Evolutionary conservation across 2,329 filamentous ascomycete genomes (phyloP).

Genomic region (Curvularia lunata): DNA sequence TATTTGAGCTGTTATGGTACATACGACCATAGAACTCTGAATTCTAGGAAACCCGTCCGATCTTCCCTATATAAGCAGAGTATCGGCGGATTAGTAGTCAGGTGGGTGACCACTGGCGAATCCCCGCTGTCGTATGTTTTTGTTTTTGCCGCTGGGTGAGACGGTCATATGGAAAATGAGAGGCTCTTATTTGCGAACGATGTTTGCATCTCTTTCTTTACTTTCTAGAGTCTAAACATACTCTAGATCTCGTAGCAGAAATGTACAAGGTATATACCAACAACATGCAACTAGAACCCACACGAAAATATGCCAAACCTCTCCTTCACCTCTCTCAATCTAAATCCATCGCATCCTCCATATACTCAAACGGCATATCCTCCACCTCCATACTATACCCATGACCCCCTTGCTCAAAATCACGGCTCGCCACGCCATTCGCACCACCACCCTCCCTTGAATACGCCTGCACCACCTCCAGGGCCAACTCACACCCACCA

Average conservation of each 20-base stretch:
- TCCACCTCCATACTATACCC: conserved; percentile 25
- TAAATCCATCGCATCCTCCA: conserved; percentile 48
- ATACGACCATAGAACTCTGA: too few species aligned
- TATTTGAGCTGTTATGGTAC: too few species aligned
- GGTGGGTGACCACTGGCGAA: too few species aligned
- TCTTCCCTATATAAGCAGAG: too few species aligned
- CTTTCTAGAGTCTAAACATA: background rate
- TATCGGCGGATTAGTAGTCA: too few species aligned
- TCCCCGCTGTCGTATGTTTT: too few species aligned
- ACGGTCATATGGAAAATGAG: too few species aligned
- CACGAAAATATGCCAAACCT: background rate
- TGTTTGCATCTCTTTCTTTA: background rate
- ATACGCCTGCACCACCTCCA: conserved; percentile 47
- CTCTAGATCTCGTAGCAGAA: background rate
- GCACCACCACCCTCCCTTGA: background rate
- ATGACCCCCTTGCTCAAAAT: conserved; percentile 28
- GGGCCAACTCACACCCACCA: conserved; percentile 64
- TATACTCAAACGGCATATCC: conserved; percentile 41
- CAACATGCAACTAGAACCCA: too few species aligned
- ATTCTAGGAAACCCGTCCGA: too few species aligned
- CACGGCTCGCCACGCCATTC: conserved; percentile 26
- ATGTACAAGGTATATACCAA: background rate
- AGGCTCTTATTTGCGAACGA: background rate
- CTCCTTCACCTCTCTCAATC: conserved; percentile 22
- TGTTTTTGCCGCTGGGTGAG: too few species aligned